Evolutionary conservation across 2,329 filamentous ascomycete species (phyloP).

Genomic region (Sphaerulina populicola): DNA sequence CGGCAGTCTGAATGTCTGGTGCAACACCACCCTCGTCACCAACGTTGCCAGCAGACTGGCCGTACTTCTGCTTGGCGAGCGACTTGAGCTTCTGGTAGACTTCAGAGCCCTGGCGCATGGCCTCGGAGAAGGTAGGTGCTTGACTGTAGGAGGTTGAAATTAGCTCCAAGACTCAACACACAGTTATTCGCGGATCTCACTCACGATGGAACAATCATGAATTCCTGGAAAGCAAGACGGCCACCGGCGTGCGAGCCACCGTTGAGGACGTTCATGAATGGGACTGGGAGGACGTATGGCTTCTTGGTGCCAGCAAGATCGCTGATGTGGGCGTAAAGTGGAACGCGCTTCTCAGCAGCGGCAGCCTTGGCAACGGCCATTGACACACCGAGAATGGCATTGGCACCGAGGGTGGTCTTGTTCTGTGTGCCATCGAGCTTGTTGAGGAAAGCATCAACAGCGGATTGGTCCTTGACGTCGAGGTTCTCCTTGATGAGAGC

Average conservation of each 20-base stretch:
- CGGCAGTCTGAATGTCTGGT: slow-evolving; percentile 92
- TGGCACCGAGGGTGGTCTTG: slow-evolving; percentile 53
- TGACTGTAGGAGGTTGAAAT: slow-evolving; percentile 18
- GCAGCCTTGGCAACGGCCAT: slow-evolving; percentile 53
- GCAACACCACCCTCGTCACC: slow-evolving; percentile 99
- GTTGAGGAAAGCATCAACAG: slow-evolving; percentile 48
- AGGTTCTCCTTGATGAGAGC: slow-evolving; percentile 47
- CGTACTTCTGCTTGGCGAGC: slow-evolving; percentile 98
- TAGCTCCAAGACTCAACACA: slow-evolving; percentile 11
- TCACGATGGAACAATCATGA: slow-evolving; percentile 48
- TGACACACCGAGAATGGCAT: slow-evolving; percentile 53
- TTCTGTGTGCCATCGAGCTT: slow-evolving; percentile 51
- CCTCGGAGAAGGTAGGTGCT: slow-evolving; percentile 88
- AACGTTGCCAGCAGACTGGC: slow-evolving; percentile 96
- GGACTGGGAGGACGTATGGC: slow-evolving; percentile 50
- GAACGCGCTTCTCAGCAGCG: slow-evolving; percentile 48
- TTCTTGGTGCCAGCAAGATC: slow-evolving; percentile 46
- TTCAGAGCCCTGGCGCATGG: slow-evolving; percentile 90
- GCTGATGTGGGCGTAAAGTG: slow-evolving; percentile 52
- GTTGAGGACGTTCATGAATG: slow-evolving; percentile 53
- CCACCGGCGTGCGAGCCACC: slow-evolving; percentile 92
- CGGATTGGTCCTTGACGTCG: slow-evolving; percentile 48
- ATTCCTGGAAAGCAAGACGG: slow-evolving; percentile 58
- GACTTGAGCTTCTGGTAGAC: slow-evolving; percentile 97
- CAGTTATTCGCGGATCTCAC: slow-evolving; percentile 11